Base-by-base conservation (phyloP, 345 rosid species). In the Aurinia saxatilis region DNA sequence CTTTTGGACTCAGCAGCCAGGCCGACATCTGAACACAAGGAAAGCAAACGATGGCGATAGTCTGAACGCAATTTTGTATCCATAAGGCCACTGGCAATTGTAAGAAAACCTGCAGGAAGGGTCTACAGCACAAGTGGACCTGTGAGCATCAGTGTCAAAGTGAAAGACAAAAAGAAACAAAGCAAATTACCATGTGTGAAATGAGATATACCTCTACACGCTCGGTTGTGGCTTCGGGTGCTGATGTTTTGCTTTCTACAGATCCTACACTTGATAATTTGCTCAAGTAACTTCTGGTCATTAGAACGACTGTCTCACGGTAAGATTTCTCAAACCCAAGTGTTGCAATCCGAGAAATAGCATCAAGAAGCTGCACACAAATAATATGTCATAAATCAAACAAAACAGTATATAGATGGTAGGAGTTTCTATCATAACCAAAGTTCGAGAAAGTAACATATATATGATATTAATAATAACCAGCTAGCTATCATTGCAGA, bases 321-420 rank as follows among this genome's bases (percentile, higher is more conserved):
- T 86, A 95, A 34, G 99, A 88, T 81, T 95, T 95, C 82, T 90
- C 99, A 73, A 90, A 95, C 51, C 99, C 97, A 78, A 95, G 81
- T 77, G 95, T 90, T 68, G 99, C 95, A 60, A 95, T 79, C 64
- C 82, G 95, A 73, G 99, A 87, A 65, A 88, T 95, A 63, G 97
- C 99, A 86, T 90, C 99, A 71, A 90, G 88, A 78, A 95, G 92
- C 97, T 95, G 90, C 78, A 83, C 30, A 58, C 47, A 56, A 73
- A 71, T 65, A 77, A 67, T 18, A 63, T 57, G 61, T 48, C 55
- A 33, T 67, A 55, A 48, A 23, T 34, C 31, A 59, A 76, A 44
- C 39, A 66, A 54, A 61, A 67, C 70, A 39, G 33, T 63, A 38
- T 29, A 30, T 27, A 59, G 45, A 33, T 41, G 30, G 37, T 50